Evolutionary conservation across 2,329 filamentous ascomycete species (phyloP), one percentile per base, ranked within the genome.

Genomic region (Verticillium nubilum): DNA sequence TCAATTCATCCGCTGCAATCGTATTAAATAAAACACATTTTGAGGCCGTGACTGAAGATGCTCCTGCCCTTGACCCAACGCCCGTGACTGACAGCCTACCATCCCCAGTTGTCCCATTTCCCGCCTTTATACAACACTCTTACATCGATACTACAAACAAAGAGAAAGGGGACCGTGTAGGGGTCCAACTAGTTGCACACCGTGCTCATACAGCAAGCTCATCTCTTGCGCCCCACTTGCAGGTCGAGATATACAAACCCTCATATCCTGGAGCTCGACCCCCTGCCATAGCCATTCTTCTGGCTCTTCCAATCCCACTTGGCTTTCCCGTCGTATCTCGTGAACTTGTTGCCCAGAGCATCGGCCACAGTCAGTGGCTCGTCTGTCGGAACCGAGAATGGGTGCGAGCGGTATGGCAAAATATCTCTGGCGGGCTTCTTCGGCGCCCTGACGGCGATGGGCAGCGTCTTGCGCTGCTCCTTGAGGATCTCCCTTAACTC

Each of bases 401-500:
- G 67, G 12, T 73, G 64, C 3, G 73, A 68, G 26, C 66, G 64
- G 60, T 77, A 77, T n/a, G 74, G 74, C n/a, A 75, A 65, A 19
- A 73, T 67, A 31, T 54, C 58, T 28, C 57, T 58, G 23, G 25
- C 19, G n/a, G 60, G 47, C 56, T 63, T 63, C 56, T 63, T 66
- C 19, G 42, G 42, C n/a, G 42, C 42, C 58, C 70, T 68, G 33
- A 72, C 59, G 57, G 60, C 56, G 26, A 64, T 63, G 23, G 64
- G 58, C 28, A 65, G 65, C 35, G 65, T 54, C 66, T 80, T 81
- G 60, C 74, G 80, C 58, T 80, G 72, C 1, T 87, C 82, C 62
- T 84, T 89, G 65, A 96, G 73, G 47, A 97, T 87, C 0, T 89
- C 82, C 13, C 81, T 81, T 2, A 98, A 77, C 69, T 97, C 93